phyloP scores from a whole-genome alignment of 2,329 filamentous ascomycete genomes.

The Tolypocladium capitatum region DNA sequence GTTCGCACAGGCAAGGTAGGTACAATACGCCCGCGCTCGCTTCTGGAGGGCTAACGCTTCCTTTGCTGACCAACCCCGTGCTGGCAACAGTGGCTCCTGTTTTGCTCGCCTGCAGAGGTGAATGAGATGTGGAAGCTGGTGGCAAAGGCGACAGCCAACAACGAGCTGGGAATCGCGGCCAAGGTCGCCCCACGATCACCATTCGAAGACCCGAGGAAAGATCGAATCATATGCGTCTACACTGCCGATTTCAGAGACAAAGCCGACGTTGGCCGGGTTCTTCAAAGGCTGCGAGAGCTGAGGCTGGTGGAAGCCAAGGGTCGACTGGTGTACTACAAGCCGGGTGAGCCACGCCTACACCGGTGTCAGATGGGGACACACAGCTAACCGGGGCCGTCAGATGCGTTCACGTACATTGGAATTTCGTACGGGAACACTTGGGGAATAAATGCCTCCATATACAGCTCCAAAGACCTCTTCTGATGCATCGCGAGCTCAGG shows the following conservation, averaged over 20 bases:
- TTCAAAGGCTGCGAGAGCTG: conserved; percentile 47
- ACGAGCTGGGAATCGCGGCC: conserved; percentile 56
- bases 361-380: background rate
- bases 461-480: conserved; percentile 32
- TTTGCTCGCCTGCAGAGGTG: conserved; percentile 39
- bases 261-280: conserved; percentile 55
- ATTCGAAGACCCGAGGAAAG: conserved; percentile 22
- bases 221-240: conserved; percentile 62
- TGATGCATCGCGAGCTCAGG: background rate
- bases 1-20: conserved; percentile 54
- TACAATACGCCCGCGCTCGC: background rate
- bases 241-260: conserved; percentile 60
- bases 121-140: conserved; percentile 53
- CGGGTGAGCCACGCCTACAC: conserved; percentile 32
- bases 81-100: conserved; percentile 57
- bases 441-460: conserved; percentile 46
- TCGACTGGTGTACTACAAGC: conserved; percentile 63
- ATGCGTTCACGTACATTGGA: conserved; percentile 55
- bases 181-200: conserved; percentile 52
- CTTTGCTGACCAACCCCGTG: background rate
- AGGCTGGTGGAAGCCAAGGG: conserved; percentile 38
- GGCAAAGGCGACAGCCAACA: conserved; percentile 51
- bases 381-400: conserved; percentile 19
- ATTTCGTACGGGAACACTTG: conserved; percentile 48
- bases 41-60: background rate